phyloP scores from a whole-genome alignment of 306 rosid species.

The Sesbania bispinosa region DNA sequence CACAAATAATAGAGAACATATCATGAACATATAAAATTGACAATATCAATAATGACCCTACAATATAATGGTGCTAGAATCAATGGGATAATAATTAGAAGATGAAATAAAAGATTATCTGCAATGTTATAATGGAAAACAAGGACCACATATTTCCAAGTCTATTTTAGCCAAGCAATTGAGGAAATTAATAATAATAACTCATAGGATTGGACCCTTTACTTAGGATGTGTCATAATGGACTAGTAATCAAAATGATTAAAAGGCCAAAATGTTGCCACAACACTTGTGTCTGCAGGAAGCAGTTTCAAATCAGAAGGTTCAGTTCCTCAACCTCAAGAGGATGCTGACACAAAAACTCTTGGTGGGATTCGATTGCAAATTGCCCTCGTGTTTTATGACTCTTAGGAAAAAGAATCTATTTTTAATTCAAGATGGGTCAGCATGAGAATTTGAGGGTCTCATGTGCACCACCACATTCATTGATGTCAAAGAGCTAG shows the following conservation, averaged over 20 bases:
- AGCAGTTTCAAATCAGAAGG: slow-evolving; percentile 22
- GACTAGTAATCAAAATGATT: slow-evolving; percentile 10
- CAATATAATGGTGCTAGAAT: background rate
- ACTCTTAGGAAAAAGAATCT: background rate
- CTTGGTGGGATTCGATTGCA: slow-evolving; percentile 23
- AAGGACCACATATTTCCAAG: background rate
- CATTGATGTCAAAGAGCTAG: slow-evolving; percentile 36
- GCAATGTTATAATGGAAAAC: background rate
- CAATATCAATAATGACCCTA: background rate
- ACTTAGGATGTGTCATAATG: background rate
- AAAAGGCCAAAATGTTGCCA: slow-evolving; percentile 32
- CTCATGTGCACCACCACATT: slow-evolving; percentile 54
- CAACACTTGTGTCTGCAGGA: slow-evolving; percentile 22
- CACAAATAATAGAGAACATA: slow-evolving; percentile 13
- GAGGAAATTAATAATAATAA: background rate
- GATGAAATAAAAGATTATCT: background rate
- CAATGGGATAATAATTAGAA: background rate
- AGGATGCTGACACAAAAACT: slow-evolving; percentile 11
- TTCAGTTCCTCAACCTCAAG: slow-evolving; percentile 13
- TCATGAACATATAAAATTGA: slow-evolving; percentile 7
- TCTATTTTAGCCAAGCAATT: background rate
- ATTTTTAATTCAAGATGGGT: slow-evolving; percentile 5
- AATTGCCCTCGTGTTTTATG: slow-evolving; percentile 3
- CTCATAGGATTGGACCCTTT: background rate
- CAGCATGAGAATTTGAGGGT: slow-evolving; percentile 31